phyloP scores from a whole-genome alignment of 1,139 yeast genomes.

The Hemisphaericaspora lyxosophila region DNA sequence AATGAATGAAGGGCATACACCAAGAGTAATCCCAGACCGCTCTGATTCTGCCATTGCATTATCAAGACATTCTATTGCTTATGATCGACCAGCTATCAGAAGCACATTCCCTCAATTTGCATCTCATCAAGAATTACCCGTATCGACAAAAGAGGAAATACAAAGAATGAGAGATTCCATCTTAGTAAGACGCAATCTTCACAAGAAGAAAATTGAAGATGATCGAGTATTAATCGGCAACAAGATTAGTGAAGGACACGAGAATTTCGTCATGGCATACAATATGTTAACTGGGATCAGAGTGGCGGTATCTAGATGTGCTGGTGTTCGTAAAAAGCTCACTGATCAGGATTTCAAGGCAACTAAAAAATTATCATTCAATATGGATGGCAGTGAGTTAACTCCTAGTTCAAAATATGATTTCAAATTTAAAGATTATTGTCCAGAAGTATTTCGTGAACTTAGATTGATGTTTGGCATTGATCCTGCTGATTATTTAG shows the following conservation, averaged over 20 bases:
- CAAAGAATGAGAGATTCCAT: constrained; percentile 44
- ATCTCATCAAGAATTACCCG: constrained; percentile 6
- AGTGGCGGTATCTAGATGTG: constrained; percentile 89
- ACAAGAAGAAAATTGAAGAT: constrained; percentile 35
- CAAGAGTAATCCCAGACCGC: neutral
- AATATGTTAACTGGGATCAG: constrained; percentile 97
- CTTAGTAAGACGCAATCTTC: constrained; percentile 39
- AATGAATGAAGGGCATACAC: constrained; percentile 1
- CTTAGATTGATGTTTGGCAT: constrained; percentile 75
- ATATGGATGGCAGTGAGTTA: constrained; percentile 81
- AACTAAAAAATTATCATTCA: constrained; percentile 80
- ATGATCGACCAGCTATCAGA: constrained; percentile 17
- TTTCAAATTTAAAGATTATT: constrained; percentile 93
- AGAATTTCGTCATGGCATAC: constrained; percentile 89
- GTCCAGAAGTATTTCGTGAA: constrained; percentile 92
- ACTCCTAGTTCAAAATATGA: constrained; percentile 94
- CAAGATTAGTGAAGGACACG: constrained; percentile 88
- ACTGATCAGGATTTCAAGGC: constrained; percentile 67
- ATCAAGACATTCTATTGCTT: constrained; percentile 12
- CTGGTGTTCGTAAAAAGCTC: constrained; percentile 78
- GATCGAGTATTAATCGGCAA: constrained; percentile 70
- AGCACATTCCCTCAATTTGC: constrained; percentile 19
- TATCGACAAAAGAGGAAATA: constrained; percentile 28
- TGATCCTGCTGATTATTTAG: constrained; percentile 93
- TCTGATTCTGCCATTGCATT: constrained; percentile 18